These are phyloP conservation scores for baker's yeast (Saccharomyces cerevisiae) DNA, from an alignment of 805 yeast genomes.

Conservation along the genomic window DNA sequence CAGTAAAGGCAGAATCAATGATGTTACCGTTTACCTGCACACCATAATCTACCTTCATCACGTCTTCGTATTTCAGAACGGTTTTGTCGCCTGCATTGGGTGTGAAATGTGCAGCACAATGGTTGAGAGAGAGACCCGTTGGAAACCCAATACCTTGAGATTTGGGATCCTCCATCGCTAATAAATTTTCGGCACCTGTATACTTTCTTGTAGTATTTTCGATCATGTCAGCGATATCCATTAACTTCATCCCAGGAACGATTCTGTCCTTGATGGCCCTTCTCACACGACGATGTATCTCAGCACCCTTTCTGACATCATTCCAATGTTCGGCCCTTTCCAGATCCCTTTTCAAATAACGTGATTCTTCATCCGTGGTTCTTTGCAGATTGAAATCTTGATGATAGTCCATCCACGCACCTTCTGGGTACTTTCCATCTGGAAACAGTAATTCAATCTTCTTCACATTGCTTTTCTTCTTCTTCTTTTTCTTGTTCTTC, in stretches of 20 bases:
- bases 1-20: conserved; percentile 91
- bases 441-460: conserved; percentile 64
- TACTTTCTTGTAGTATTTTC: conserved; percentile 77
- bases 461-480: conserved; percentile 45
- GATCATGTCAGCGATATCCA: conserved; percentile 79
- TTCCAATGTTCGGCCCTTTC: conserved; percentile 59
- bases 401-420: conserved; percentile 76
- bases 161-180: conserved; percentile 33
- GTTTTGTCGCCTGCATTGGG: conserved; percentile 92
- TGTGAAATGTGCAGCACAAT: conserved; percentile 95
- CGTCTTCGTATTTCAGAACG: conserved; percentile 76
- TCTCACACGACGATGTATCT: conserved; percentile 87
- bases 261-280: conserved; percentile 63
- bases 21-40: conserved; percentile 93
- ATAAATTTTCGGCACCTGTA: conserved; percentile 53
- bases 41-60: conserved; percentile 94
- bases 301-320: conserved; percentile 92
- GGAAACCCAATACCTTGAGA: conserved; percentile 94
- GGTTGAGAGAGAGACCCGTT: conserved; percentile 89
- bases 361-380: conserved; percentile 76
- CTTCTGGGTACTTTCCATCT: conserved; percentile 72
- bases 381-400: conserved; percentile 57
- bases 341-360: conserved; percentile 55
- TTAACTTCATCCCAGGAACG: conserved; percentile 88
- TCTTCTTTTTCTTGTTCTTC: conserved; percentile 55